These are phyloP conservation scores for Nothophytophthora sp. DNA, from an alignment of 352 stramenopile species.

Conservation along the genomic window DNA sequence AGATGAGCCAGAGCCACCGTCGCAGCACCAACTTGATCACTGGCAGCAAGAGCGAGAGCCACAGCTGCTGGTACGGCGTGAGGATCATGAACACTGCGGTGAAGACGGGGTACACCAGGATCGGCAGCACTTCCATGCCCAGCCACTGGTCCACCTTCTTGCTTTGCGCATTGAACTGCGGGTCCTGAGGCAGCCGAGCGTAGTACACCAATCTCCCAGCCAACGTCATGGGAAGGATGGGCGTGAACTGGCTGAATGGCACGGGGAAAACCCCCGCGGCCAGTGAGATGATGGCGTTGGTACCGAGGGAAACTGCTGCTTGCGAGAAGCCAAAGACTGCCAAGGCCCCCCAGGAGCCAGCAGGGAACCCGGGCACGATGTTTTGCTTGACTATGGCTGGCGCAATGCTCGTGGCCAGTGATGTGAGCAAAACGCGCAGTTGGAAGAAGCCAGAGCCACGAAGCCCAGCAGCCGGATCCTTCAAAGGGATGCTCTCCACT, in stretches of 20 bases:
- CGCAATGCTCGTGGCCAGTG: slow-evolving; percentile 11
- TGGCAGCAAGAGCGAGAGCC: slow-evolving; percentile 33
- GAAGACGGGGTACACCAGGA: slow-evolving; percentile 40
- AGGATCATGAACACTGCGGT: slow-evolving; percentile 34
- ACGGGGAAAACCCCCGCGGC: slow-evolving; percentile 33
- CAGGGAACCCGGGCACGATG: slow-evolving; percentile 27
- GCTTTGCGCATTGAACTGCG: slow-evolving; percentile 14
- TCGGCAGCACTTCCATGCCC: slow-evolving; percentile 14
- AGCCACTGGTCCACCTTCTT: slow-evolving; percentile 25
- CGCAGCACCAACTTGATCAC: slow-evolving; percentile 36
- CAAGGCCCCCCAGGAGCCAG: slow-evolving; percentile 9
- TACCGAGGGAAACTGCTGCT: slow-evolving; percentile 18
- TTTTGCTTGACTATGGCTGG: slow-evolving; percentile 17
- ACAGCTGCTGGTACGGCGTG: slow-evolving; percentile 24
- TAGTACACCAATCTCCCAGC: slow-evolving; percentile 13
- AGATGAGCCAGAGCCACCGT: slow-evolving; percentile 15
- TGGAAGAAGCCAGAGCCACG: slow-evolving; percentile 25
- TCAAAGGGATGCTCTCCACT: slow-evolving; percentile 29
- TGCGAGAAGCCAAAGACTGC: slow-evolving; percentile 9
- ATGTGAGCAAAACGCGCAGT: slow-evolving; percentile 21
- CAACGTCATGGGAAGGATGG: slow-evolving; percentile 17
- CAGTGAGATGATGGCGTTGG: slow-evolving; percentile 12
- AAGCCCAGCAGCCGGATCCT: slow-evolving; percentile 12
- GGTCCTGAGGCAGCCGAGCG: slow-evolving; percentile 6
- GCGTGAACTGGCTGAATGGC: slow-evolving; percentile 29